A percentile compares a stretch with the other conserved stretches of the same genome.
phyloP scores from a whole-genome alignment of 306 rosid species.

The Boehmeria nivea region DNA sequence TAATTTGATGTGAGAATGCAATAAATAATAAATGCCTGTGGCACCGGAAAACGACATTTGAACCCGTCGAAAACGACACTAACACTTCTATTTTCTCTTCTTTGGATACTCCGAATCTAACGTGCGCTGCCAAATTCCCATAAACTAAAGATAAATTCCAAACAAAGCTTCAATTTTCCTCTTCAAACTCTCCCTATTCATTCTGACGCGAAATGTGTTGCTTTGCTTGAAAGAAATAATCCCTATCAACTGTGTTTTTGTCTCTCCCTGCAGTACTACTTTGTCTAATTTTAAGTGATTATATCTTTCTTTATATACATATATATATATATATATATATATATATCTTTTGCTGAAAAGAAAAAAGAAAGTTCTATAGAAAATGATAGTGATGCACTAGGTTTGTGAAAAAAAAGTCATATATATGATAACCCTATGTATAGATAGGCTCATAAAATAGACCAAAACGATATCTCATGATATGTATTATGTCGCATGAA shows the following conservation, averaged over 20 bases:
- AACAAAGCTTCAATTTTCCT: background rate
- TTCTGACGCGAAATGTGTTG: background rate
- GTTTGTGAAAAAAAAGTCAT: background rate
- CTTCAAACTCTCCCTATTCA: background rate
- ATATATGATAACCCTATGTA: no score
- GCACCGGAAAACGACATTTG: conserved; percentile 8
- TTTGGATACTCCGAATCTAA: conserved; percentile 14
- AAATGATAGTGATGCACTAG: background rate
- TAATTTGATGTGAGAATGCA: background rate
- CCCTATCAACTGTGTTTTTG: background rate
- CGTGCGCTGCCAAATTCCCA: background rate
- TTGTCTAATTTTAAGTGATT: background rate
- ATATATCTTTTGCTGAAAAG: no score
- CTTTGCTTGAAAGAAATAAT: conserved; percentile 11
- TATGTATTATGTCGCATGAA: background rate
- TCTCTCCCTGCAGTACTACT: background rate
- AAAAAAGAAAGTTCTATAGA: background rate
- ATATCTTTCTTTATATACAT: background rate
- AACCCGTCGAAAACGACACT: conserved; percentile 10
- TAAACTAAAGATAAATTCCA: background rate
- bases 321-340: no score
- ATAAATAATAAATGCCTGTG: background rate
- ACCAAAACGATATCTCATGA: background rate
- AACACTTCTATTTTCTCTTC: background rate
- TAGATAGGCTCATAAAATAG: background rate